phyloP scores from a whole-genome alignment of 2,329 filamentous ascomycete species.

The Claviceps cyperi region DNA sequence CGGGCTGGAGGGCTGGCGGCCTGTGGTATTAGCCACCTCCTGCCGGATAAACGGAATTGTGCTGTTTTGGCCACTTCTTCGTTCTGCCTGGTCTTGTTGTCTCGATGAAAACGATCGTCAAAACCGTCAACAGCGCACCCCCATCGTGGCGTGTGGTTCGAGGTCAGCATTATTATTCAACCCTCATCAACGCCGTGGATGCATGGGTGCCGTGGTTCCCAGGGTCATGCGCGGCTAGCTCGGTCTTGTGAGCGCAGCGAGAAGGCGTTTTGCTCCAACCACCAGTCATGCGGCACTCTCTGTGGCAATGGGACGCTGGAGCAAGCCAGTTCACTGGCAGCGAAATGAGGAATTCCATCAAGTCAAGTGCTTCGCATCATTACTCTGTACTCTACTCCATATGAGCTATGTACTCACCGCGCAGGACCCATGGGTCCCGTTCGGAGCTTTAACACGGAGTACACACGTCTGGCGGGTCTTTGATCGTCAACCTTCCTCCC shows the following conservation, averaged over 20 bases:
- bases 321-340: not conserved
- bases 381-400: too few relatives aligned
- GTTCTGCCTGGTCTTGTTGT: not conserved
- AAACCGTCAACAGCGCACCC: not conserved
- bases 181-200: not conserved
- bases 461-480: not conserved
- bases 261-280: not conserved
- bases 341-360: not conserved
- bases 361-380: not conserved
- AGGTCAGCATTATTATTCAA: not conserved
- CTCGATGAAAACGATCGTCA: not conserved
- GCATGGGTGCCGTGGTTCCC: not conserved
- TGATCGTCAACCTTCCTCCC: not conserved
- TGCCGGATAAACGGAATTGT: constrained; percentile 1
- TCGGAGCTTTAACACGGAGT: not conserved
- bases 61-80: not conserved
- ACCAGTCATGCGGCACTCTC: not conserved
- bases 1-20: not conserved
- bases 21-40: not conserved
- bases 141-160: not conserved
- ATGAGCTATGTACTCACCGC: not conserved
- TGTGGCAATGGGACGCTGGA: not conserved
- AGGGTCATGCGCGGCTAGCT: not conserved
- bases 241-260: not conserved
- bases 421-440: not conserved